These are phyloP conservation scores for Penicillium paneum DNA, from an alignment of 2,329 filamentous ascomycete genomes.

Conservation along the genomic window DNA sequence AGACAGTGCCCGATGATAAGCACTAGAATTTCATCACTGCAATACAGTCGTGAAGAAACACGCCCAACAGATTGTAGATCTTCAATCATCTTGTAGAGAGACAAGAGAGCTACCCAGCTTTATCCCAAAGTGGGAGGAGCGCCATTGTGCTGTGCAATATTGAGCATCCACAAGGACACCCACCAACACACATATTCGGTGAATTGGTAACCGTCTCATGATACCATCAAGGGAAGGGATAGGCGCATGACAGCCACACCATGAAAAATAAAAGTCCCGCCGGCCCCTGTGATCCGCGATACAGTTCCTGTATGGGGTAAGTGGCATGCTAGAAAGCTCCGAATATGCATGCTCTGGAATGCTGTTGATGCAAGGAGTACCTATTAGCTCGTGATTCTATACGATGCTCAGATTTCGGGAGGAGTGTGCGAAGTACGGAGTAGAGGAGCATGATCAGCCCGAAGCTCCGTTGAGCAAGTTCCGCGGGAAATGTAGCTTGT, in stretches of 20 bases:
- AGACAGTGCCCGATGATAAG: not conserved
- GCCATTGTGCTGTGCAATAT: not conserved
- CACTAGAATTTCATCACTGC: not conserved
- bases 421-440: not conserved
- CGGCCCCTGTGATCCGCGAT: conserved; percentile 2
- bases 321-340: conserved; percentile 12
- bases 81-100: not conserved
- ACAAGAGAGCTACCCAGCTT: not conserved
- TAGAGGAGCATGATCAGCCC: not conserved
- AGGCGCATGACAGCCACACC: not conserved
- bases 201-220: not conserved
- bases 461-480: not conserved
- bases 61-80: not conserved
- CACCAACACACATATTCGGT: not conserved
- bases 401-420: not conserved
- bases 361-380: not conserved
- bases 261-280: not conserved
- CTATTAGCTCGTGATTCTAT: not conserved
- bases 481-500: not conserved
- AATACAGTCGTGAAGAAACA: not conserved
- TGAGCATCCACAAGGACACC: not conserved
- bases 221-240: not conserved
- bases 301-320: conserved; percentile 3
- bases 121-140: not conserved
- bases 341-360: conserved; percentile 9